phyloP scores from a whole-genome alignment of 192 early-diverging fungal genomes.

The Dissophora ornata region DNA sequence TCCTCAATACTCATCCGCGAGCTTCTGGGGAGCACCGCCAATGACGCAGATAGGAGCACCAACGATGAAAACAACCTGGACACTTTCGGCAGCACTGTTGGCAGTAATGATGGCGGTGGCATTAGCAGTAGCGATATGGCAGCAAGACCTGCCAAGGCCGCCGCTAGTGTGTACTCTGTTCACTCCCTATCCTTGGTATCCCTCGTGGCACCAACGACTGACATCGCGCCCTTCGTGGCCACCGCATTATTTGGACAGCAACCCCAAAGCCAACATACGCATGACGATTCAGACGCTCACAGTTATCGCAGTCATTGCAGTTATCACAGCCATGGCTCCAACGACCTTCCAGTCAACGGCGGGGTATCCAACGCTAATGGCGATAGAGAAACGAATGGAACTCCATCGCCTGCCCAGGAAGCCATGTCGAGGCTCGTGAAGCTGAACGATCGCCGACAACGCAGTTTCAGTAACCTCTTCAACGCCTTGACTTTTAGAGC shows the following conservation, averaged over 20 bases:
- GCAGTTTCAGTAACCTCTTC: not conserved
- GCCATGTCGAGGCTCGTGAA: slow-evolving; percentile 19
- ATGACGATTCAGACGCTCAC: not conserved
- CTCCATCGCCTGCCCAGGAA: slow-evolving; percentile 12
- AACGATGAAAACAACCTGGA: too few relatives aligned
- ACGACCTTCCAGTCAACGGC: too few relatives aligned
- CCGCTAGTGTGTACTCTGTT: not conserved
- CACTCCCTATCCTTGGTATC: too few relatives aligned
- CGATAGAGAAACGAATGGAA: too few relatives aligned
- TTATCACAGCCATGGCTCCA: too few relatives aligned
- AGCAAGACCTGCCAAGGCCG: not conserved
- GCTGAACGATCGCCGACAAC: slow-evolving; percentile 12
- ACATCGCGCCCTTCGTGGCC: not conserved
- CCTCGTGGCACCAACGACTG: not conserved
- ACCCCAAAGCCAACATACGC: not conserved
- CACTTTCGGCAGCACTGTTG: too few relatives aligned
- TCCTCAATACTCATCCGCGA: too few relatives aligned
- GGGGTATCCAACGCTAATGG: too few relatives aligned
- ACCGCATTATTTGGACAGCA: not conserved
- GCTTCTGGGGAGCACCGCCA: too few relatives aligned
- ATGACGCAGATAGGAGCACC: too few relatives aligned
- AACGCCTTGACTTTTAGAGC: not conserved
- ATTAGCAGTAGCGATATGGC: too few relatives aligned
- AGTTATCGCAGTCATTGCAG: not conserved
- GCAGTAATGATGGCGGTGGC: too few relatives aligned